These are phyloP conservation scores for Sclerotinia spermophila DNA, from an alignment of 2,329 filamentous ascomycete species.

Conservation along the genomic window DNA sequence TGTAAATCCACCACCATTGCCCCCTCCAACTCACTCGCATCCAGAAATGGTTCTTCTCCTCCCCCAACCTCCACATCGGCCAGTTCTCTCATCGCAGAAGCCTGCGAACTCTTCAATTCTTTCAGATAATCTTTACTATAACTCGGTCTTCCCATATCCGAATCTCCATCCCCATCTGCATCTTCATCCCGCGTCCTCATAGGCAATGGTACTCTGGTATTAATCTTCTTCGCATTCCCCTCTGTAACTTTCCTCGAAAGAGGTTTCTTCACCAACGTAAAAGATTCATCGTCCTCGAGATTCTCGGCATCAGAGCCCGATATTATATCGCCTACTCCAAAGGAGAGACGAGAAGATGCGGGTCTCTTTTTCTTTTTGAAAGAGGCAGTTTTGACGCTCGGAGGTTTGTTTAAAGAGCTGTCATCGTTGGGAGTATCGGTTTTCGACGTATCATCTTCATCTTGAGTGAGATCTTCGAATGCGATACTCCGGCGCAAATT, in stretches of 20 bases:
- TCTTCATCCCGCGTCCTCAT: conserved; percentile 42
- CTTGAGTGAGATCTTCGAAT: conserved; percentile 36
- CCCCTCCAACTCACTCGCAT: conserved; percentile 59
- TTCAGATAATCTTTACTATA: conserved; percentile 87
- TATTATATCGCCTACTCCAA: conserved; percentile 59
- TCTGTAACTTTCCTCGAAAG: conserved; percentile 63
- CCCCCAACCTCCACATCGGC: conserved; percentile 44
- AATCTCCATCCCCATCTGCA: conserved; percentile 42
- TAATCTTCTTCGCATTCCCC: conserved; percentile 60
- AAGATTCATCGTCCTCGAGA: conserved; percentile 48
- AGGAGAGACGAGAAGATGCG: conserved; percentile 66
- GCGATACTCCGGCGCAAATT: conserved; percentile 55
- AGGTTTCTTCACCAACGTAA: conserved; percentile 59
- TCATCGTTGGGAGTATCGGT: conserved; percentile 13
- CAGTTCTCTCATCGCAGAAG: conserved; percentile 70
- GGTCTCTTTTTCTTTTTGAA: conserved; percentile 67
- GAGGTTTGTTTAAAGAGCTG: conserved; percentile 40
- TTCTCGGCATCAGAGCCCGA: conserved; percentile 53
- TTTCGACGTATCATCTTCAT: conserved; percentile 29
- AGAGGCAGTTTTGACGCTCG: conserved; percentile 46
- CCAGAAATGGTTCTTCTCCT: conserved; percentile 47
- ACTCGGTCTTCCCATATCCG: conserved; percentile 50
- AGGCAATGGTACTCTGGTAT: conserved; percentile 31
- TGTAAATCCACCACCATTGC: conserved; percentile 57
- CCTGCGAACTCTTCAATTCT: conserved; percentile 81